Conservation (phyloP, 2,329 filamentous ascomycete genomes). For the Emmonsiellopsis sp. region DNA sequence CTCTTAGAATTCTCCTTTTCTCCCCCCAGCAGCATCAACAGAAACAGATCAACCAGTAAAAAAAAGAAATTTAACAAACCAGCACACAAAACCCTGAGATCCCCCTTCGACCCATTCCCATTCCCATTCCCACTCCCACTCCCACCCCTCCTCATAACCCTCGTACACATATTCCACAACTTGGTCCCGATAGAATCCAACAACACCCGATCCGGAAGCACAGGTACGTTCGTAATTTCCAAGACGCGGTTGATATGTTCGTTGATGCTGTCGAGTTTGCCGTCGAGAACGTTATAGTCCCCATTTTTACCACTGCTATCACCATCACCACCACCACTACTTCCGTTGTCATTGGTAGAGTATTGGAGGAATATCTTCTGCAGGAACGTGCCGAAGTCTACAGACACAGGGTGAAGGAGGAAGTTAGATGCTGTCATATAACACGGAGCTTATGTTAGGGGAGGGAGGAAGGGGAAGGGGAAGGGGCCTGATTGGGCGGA, state of each 20-base stretch:
- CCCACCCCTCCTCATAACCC: slow-evolving; percentile 12
- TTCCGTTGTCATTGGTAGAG: no score
- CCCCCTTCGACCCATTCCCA: slow-evolving; percentile 8
- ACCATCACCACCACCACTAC: neutral
- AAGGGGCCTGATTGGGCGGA: neutral
- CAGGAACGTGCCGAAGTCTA: neutral
- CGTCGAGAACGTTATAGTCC: neutral
- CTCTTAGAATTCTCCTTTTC: no score
- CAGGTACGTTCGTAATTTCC: slow-evolving; percentile 1
- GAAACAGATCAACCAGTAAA: neutral
- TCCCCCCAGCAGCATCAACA: no score
- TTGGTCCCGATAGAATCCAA: slow-evolving; percentile 24
- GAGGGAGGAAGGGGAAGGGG: no score
- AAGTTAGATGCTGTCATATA: neutral
- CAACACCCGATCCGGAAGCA: slow-evolving; percentile 9
- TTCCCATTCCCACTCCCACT: slow-evolving; percentile 2
- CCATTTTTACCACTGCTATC: neutral
- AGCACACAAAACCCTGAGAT: slow-evolving; percentile 14
- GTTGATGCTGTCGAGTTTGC: neutral
- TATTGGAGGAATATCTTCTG: neutral
- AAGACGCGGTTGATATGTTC: slow-evolving; percentile 12
- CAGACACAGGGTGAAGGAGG: neutral
- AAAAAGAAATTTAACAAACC: slow-evolving; percentile 17
- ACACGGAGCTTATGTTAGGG: no score
- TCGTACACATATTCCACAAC: slow-evolving; percentile 30